Percentiles rank a stretch among this genome's conserved stretches.
These are phyloP conservation scores for Magnaporthiopsis incrustans DNA, from an alignment of 2,329 filamentous ascomycete genomes.

Conservation along the genomic window DNA sequence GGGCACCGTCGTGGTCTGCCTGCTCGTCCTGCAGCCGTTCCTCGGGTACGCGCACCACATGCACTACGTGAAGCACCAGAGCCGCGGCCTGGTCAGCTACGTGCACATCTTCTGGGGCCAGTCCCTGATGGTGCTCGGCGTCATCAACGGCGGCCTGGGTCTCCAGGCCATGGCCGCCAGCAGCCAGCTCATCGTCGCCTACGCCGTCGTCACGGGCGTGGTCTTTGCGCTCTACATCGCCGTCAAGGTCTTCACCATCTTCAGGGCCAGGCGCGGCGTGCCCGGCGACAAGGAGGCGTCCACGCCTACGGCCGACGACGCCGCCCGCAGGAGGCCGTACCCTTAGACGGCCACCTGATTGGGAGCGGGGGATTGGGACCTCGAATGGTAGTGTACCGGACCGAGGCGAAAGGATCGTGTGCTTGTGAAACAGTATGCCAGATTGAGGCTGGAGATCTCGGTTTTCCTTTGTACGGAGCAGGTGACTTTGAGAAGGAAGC, in stretches of 20 bases:
- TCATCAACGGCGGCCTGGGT: constrained; percentile 50
- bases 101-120: constrained; percentile 57
- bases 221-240: constrained; percentile 36
- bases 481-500: no score
- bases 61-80: constrained; percentile 38
- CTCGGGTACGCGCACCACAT: constrained; percentile 51
- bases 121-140: constrained; percentile 45
- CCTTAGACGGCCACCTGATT: no score
- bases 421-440: no score
- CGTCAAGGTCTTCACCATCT: constrained; percentile 18
- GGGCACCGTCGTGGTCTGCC: constrained; percentile 44
- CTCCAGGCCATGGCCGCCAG: constrained; percentile 26
- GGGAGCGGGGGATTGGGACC: no score
- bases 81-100: constrained; percentile 44
- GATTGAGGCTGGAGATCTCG: no score
- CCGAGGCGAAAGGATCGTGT: no score
- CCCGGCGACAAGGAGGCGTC: neutral
- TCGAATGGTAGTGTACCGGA: no score
- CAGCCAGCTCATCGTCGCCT: constrained; percentile 23
- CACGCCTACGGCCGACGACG: neutral
- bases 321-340: neutral
- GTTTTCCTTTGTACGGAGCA: no score
- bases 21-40: constrained; percentile 50
- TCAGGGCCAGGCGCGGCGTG: constrained; percentile 2
- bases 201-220: constrained; percentile 42